A percentile compares a stretch with the other conserved stretches of the same genome.
Evolutionary conservation across 306 rosid genomes (phyloP).

Genomic region (Inga laurina): DNA sequence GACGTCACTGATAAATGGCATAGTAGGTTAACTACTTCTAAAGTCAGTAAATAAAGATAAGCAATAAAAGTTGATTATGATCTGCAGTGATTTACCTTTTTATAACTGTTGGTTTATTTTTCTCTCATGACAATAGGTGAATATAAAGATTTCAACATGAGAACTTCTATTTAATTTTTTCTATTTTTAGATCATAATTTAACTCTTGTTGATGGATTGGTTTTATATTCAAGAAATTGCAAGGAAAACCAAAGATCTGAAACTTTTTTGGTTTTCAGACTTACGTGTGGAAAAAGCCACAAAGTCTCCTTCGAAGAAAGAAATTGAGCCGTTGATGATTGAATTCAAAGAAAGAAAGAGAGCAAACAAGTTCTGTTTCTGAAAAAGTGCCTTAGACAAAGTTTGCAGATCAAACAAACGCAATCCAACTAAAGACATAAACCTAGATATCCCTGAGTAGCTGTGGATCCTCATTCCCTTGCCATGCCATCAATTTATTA

Average conservation of each 20-base stretch:
- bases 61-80: neutral
- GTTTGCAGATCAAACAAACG: neutral
- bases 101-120: neutral
- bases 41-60: slow-evolving; percentile 5
- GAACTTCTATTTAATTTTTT: too few relatives aligned
- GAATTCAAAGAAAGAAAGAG: neutral
- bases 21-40: slow-evolving; percentile 34
- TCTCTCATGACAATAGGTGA: too few relatives aligned
- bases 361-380: neutral
- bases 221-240: too few relatives aligned
- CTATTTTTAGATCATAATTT: neutral
- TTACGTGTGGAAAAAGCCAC: neutral
- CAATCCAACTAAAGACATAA: neutral
- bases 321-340: neutral
- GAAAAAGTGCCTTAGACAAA: neutral
- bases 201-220: neutral
- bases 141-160: too few relatives aligned
- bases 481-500: neutral
- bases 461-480: neutral
- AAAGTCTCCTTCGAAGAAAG: neutral
- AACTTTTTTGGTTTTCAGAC: neutral
- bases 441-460: neutral
- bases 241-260: neutral
- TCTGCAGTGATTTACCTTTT: neutral
- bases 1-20: slow-evolving; percentile 39